Evolutionary conservation across 495 filamentous ascomycete genomes (phyloP).

Genomic region (Annulohypoxylon maeteangense): DNA sequence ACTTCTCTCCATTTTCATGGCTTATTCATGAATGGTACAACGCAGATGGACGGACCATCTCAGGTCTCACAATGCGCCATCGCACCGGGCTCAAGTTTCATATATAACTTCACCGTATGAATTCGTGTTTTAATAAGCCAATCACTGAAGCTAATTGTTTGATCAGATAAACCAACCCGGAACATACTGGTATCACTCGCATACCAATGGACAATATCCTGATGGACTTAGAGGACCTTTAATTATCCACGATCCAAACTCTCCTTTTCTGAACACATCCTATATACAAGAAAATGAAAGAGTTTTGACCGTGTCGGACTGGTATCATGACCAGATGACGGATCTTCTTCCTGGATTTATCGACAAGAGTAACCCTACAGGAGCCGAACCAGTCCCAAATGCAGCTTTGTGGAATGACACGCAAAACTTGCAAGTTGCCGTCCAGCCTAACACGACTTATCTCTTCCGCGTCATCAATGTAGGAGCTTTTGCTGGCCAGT

Average conservation of each 20-base stretch:
- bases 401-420: conserved; percentile 77
- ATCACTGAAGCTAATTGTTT: conserved; percentile 4
- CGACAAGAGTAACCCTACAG: conserved; percentile 66
- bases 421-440: conserved; percentile 60
- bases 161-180: conserved; percentile 72
- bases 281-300: conserved; percentile 73
- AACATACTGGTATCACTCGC: conserved; percentile 88
- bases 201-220: conserved; percentile 74
- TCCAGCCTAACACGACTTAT: conserved; percentile 80
- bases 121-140: neutral
- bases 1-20: conserved; percentile 83
- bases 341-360: conserved; percentile 66
- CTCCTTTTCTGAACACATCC: conserved; percentile 61
- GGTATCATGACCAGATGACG: conserved; percentile 71
- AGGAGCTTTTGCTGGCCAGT: conserved; percentile 73
- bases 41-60: conserved; percentile 77
- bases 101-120: conserved; percentile 80
- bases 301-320: conserved; percentile 73
- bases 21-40: conserved; percentile 75
- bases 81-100: conserved; percentile 70
- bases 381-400: conserved; percentile 73
- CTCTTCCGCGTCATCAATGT: conserved; percentile 80
- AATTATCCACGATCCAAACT: conserved; percentile 73
- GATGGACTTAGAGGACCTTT: conserved; percentile 79
- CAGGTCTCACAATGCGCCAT: conserved; percentile 75